Base-by-base conservation (phyloP, 2,329 filamentous ascomycete species). In the Exophiala aquamarina region DNA sequence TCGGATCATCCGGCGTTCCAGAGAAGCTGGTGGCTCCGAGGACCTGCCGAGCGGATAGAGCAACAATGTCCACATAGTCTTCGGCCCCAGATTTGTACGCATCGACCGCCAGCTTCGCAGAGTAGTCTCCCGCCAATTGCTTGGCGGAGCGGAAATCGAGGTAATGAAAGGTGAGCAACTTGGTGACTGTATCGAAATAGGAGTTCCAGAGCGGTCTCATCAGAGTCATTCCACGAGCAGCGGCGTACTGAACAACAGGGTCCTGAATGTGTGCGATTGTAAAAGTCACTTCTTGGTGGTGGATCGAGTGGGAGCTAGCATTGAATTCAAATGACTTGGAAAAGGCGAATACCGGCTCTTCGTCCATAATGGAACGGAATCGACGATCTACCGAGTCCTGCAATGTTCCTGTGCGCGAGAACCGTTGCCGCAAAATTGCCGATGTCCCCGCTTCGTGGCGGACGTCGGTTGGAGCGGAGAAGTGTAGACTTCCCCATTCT, bases 291-390 rank as follows among this genome's bases (percentile, higher is more conserved):
- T 70, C 74, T 49, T 60, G 21, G 45, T 61, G 20, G 58, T 59
- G 36, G 60, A 61, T 7, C 56, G 44, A 52, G 3, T 56, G 45
- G 2, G 52, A 50, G 37, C 70, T 61, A 2, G 64, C 44, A 20
- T 78, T 70, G 4, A 84, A 67, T 13, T 71, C 70, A 65, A 87
- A 85, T 4, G 76, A 73, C 58, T 85, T 85, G 11, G 82, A 76
- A 63, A 91, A 93, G 0, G 88, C 87, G 68, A 93, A 92, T 3
- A 91, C 83, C 0, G 89, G 89, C 63, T 92, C 86, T 21, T 87
- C 77, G 41, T 91, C 84, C 73, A 86, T 85, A 52, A 91, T 86
- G 5, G 73, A 69, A 3, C 88, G 80, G 66, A 84, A 91, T 1
- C 70, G 66, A n/a, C 68, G 66, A 59, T 93, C 87, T 13, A 85